phyloP scores from a whole-genome alignment of 768 basidiomycete species.

The Chalciporus chontae region DNA sequence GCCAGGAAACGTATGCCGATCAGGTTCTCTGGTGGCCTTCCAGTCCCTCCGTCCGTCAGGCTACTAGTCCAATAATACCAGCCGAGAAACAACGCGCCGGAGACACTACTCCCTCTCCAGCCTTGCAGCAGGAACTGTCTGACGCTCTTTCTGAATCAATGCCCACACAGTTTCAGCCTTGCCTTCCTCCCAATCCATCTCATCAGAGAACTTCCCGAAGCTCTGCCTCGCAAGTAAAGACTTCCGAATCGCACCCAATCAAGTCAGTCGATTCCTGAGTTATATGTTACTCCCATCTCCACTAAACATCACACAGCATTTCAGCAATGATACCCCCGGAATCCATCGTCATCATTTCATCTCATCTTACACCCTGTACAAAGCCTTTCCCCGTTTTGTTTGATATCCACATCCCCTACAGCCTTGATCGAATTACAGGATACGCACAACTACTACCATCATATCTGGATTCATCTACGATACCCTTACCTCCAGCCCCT shows the following conservation, averaged over 20 bases:
- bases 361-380: slow-evolving; percentile 26
- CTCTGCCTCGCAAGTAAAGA: slow-evolving; percentile 44
- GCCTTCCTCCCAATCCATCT: slow-evolving; percentile 15
- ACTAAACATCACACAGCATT: slow-evolving; percentile 34
- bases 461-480: slow-evolving; percentile 35
- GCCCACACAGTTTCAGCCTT: slow-evolving; percentile 14
- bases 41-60: background rate
- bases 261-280: slow-evolving; percentile 48
- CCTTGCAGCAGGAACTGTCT: slow-evolving; percentile 47
- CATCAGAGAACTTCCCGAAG: slow-evolving; percentile 1
- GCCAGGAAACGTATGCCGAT: slow-evolving; percentile 42
- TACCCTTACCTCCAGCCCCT: slow-evolving; percentile 15
- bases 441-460: slow-evolving; percentile 44
- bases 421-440: slow-evolving; percentile 33
- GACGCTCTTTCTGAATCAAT: slow-evolving; percentile 51
- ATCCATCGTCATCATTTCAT: slow-evolving; percentile 40
- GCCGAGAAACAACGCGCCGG: slow-evolving; percentile 24
- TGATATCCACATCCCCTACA: slow-evolving; percentile 30
- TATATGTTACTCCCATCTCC: background rate
- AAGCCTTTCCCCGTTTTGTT: slow-evolving; percentile 32
- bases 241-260: slow-evolving; percentile 78
- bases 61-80: slow-evolving; percentile 15
- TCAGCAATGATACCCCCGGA: slow-evolving; percentile 57
- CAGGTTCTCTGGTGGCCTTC: slow-evolving; percentile 51
- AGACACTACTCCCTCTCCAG: slow-evolving; percentile 13